Evolutionary conservation across 495 filamentous ascomycete species (phyloP).

Genomic region (Neurospora sp.): DNA sequence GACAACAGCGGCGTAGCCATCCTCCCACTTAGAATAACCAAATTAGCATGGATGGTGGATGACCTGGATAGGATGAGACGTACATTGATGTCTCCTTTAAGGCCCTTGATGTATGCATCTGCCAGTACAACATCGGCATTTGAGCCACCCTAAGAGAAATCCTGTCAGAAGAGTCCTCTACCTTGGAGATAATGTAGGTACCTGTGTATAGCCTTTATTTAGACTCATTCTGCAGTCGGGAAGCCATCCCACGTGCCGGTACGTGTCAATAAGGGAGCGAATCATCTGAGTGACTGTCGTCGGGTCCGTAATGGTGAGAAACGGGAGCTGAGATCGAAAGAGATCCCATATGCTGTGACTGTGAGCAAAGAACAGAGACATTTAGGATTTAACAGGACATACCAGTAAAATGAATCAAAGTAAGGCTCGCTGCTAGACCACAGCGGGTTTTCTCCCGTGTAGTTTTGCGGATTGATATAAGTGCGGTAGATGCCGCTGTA

Average conservation of each 20-base stretch:
- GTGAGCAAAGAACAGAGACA: background rate
- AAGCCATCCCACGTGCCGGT: conserved; percentile 57
- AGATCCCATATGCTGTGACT: conserved; percentile 52
- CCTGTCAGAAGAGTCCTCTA: background rate
- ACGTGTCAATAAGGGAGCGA: conserved; percentile 61
- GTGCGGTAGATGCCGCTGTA: conserved; percentile 64
- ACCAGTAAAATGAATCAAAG: conserved; percentile 73
- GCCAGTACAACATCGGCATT: conserved; percentile 69
- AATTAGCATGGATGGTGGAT: background rate
- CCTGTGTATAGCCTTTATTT: conserved; percentile 61
- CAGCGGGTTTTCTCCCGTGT: conserved; percentile 68
- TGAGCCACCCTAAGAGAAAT: conserved; percentile 46
- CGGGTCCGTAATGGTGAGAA: conserved; percentile 62
- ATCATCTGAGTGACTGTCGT: conserved; percentile 54
- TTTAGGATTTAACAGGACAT: conserved; percentile 8
- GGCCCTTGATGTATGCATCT: conserved; percentile 61
- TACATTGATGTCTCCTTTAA: conserved; percentile 50
- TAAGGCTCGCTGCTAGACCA: conserved; percentile 67
- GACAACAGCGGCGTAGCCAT: conserved; percentile 62
- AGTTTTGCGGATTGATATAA: conserved; percentile 66
- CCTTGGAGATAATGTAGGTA: background rate
- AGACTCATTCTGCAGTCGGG: conserved; percentile 57
- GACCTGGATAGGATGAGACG: conserved; percentile 1
- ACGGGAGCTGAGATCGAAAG: conserved; percentile 59
- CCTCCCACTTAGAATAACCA: conserved; percentile 40